Conservation (phyloP, 2,329 filamentous ascomycete species). For the Alternaria hordeiaustralica region DNA sequence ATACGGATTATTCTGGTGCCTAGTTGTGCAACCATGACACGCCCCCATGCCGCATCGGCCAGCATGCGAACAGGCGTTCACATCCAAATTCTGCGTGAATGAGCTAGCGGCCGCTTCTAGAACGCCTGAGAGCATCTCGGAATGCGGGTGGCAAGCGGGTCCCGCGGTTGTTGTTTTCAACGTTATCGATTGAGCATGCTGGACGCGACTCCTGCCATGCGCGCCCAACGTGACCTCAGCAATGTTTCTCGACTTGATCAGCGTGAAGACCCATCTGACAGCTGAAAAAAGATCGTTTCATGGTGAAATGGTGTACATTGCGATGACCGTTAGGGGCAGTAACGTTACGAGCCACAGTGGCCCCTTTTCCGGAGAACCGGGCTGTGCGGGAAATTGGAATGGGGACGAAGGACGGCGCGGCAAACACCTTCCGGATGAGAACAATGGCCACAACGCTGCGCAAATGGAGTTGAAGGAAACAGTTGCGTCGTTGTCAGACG, state of each 20-base stretch:
- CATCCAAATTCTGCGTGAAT: constrained; percentile 17
- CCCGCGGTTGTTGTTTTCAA: constrained; percentile 1
- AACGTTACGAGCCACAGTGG: constrained; percentile 5
- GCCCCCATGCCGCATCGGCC: constrained; percentile 22
- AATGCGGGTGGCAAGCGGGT: constrained; percentile 7
- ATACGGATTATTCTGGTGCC: constrained; percentile 12
- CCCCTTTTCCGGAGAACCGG: constrained; percentile 13
- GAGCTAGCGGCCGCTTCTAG: constrained; percentile 25
- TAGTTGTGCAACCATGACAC: constrained; percentile 12
- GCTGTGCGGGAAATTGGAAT: constrained; percentile 15
- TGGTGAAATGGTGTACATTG: neutral
- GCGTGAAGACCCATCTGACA: neutral
- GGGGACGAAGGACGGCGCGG: constrained; percentile 7
- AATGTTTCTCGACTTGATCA: neutral
- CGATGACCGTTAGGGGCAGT: constrained; percentile 4
- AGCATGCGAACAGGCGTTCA: constrained; percentile 21
- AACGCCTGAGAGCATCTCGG: constrained; percentile 9
- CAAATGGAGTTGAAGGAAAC: neutral
- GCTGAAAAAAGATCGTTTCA: neutral
- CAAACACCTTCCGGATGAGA: neutral
- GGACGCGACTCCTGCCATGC: neutral
- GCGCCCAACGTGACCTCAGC: neutral
- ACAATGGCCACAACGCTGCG: neutral
- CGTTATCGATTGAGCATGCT: neutral
- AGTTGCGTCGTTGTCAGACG: neutral